These are phyloP conservation scores for Lasiodiplodia theobromae DNA, from an alignment of 2,329 filamentous ascomycete species.

Conservation along the genomic window DNA sequence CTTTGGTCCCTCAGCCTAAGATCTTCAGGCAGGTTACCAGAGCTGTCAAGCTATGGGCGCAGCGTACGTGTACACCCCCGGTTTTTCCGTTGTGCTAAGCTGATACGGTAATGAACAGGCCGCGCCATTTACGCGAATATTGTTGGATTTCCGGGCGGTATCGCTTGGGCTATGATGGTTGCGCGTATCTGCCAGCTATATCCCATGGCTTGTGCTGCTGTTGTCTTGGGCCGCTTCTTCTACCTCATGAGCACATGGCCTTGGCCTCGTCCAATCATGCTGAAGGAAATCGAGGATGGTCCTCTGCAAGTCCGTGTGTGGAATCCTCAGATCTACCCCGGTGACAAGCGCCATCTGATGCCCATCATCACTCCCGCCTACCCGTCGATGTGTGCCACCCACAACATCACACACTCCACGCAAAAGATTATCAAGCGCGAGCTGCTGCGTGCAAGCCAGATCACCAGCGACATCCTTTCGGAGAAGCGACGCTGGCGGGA, in stretches of 20 bases:
- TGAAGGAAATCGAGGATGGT: slow-evolving; percentile 86
- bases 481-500: slow-evolving; percentile 84
- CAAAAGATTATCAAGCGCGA: slow-evolving; percentile 85
- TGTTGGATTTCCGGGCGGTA: slow-evolving; percentile 93
- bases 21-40: slow-evolving; percentile 89
- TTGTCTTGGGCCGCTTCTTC: slow-evolving; percentile 94
- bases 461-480: slow-evolving; percentile 79
- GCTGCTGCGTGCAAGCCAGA: slow-evolving; percentile 76
- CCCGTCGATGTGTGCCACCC: slow-evolving; percentile 96
- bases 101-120: slow-evolving; percentile 30
- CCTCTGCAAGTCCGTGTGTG: slow-evolving; percentile 85
- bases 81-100: slow-evolving; percentile 34
- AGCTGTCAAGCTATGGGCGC: slow-evolving; percentile 96
- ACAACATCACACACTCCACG: slow-evolving; percentile 89
- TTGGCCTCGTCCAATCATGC: slow-evolving; percentile 91
- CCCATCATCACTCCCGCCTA: slow-evolving; percentile 98
- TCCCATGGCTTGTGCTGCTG: slow-evolving; percentile 86
- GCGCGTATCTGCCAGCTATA: slow-evolving; percentile 96
- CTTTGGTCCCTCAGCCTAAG: slow-evolving; percentile 85
- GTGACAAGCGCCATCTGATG: slow-evolving; percentile 89
- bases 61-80: slow-evolving; percentile 56
- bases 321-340: slow-evolving; percentile 88
- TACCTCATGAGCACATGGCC: slow-evolving; percentile 88
- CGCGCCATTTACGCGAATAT: slow-evolving; percentile 91
- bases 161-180: slow-evolving; percentile 98